phyloP scores from a whole-genome alignment of 2,329 filamentous ascomycete species.

The Pseudocercospora musae region DNA sequence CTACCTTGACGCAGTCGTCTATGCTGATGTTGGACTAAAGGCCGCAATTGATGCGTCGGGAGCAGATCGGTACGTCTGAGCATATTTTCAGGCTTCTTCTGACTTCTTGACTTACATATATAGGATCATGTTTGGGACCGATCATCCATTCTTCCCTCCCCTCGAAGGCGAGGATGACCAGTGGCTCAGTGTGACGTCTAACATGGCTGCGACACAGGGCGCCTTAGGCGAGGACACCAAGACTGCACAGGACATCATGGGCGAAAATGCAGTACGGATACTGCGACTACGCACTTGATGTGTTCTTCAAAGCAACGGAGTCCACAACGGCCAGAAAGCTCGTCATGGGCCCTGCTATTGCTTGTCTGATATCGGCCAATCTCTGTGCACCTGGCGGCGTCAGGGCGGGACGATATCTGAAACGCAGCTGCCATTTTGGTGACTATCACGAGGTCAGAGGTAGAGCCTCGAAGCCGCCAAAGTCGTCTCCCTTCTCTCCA shows the following conservation, averaged over 20 bases:
- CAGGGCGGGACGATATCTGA: neutral
- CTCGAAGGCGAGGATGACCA: conserved; percentile 60
- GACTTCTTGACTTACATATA: neutral
- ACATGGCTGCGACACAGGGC: conserved; percentile 54
- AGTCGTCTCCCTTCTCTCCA: neutral
- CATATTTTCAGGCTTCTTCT: neutral
- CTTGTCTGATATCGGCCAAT: neutral
- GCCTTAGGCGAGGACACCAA: conserved; percentile 49
- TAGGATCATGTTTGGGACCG: conserved; percentile 54
- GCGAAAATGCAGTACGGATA: conserved; percentile 57
- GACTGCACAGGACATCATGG: conserved; percentile 55
- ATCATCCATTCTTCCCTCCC: conserved; percentile 83
- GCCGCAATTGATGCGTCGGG: conserved; percentile 67
- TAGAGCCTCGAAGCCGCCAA: neutral
- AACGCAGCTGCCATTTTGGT: neutral
- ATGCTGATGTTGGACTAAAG: conserved; percentile 69
- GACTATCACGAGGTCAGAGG: neutral
- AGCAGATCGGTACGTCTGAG: conserved; percentile 55
- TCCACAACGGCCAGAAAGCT: neutral
- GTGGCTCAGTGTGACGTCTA: conserved; percentile 67
- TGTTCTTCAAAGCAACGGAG: neutral
- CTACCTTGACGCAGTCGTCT: conserved; percentile 83
- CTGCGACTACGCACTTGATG: conserved; percentile 34
- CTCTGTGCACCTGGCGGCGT: neutral
- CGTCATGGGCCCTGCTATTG: no score